Percentiles rank a stretch among this genome's conserved stretches.
phyloP scores from a whole-genome alignment of 1,284 basidiomycete genomes.

The Trichosporon sp. region DNA sequence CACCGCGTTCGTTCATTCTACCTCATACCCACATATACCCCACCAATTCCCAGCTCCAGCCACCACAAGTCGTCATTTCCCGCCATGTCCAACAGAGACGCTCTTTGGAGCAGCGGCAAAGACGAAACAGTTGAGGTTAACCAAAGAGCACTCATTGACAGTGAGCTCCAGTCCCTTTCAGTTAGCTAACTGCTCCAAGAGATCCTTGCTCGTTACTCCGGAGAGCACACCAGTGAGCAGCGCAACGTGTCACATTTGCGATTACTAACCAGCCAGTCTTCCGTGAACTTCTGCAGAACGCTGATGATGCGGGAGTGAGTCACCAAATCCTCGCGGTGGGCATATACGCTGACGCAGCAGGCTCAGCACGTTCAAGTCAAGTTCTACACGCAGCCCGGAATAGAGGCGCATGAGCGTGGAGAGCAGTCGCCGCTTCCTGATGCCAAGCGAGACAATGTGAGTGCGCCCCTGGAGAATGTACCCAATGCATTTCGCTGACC shows the following conservation, averaged over 20 bases:
- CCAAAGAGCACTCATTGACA: slow-evolving; percentile 89
- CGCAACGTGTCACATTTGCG: background rate
- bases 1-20: background rate
- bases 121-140: slow-evolving; percentile 76
- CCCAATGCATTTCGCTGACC: slow-evolving; percentile 19
- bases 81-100: slow-evolving; percentile 40
- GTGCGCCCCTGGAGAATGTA: slow-evolving; percentile 20
- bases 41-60: background rate
- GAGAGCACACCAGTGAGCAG: slow-evolving; percentile 76
- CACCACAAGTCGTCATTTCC: background rate
- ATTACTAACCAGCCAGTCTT: slow-evolving; percentile 64
- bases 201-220: slow-evolving; percentile 89
- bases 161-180: slow-evolving; percentile 48
- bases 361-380: slow-evolving; percentile 78
- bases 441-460: slow-evolving; percentile 64
- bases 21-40: background rate
- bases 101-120: slow-evolving; percentile 50
- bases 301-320: slow-evolving; percentile 78
- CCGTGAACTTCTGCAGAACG: slow-evolving; percentile 89
- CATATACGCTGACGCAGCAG: slow-evolving; percentile 33
- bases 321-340: too few relatives aligned
- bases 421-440: slow-evolving; percentile 58
- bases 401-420: slow-evolving; percentile 58
- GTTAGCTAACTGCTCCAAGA: slow-evolving; percentile 38
- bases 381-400: slow-evolving; percentile 69